phyloP scores from a whole-genome alignment of 2,329 filamentous ascomycete genomes.

The Aspergillus sp. region DNA sequence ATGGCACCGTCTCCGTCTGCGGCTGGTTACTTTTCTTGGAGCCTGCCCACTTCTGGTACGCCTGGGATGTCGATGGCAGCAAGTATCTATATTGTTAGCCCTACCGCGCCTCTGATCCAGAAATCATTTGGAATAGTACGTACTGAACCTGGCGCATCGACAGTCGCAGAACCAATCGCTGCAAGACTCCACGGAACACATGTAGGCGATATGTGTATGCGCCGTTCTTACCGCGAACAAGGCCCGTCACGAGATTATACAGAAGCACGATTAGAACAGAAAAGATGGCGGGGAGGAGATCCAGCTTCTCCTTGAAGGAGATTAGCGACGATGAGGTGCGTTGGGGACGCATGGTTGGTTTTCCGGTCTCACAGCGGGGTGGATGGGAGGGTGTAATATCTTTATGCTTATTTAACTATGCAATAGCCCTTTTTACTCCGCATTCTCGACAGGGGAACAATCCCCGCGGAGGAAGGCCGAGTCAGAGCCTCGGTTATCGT shows the following conservation, averaged over 20 bases:
- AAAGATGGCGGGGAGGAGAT: constrained; percentile 20
- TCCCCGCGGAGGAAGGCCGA: too few species aligned
- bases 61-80: constrained; percentile 14
- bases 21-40: constrained; percentile 11
- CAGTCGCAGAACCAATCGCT: constrained; percentile 17
- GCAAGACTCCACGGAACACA: constrained; percentile 23
- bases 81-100: constrained; percentile 1
- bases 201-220: constrained; percentile 29
- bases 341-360: too few species aligned
- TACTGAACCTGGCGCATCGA: constrained; percentile 27
- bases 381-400: too few species aligned
- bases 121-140: constrained; percentile 3
- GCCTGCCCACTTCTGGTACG: constrained; percentile 20
- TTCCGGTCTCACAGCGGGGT: neutral
- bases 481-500: too few species aligned
- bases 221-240: constrained; percentile 32
- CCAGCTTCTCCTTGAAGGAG: constrained; percentile 28
- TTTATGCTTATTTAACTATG: neutral
- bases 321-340: constrained; percentile 5
- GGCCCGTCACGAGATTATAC: constrained; percentile 26
- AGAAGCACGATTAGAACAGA: constrained; percentile 18
- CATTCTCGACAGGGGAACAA: neutral
- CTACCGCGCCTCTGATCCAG: neutral
- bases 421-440: neutral
- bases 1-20: constrained; percentile 20